Evolutionary conservation across 1,139 yeast genomes (phyloP).

Genomic region (Yamadazyma blattariae): DNA sequence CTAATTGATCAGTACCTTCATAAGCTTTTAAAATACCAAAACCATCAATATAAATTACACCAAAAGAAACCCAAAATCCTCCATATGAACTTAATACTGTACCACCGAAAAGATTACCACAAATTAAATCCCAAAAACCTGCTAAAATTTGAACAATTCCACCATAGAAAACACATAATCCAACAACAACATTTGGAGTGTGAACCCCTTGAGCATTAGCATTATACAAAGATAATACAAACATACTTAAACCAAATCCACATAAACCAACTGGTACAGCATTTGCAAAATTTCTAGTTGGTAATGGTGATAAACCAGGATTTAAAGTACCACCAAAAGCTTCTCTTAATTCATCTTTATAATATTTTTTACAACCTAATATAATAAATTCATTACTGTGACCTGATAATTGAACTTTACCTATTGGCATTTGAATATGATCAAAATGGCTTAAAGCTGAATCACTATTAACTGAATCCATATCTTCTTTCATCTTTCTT

Average conservation of each 20-base stretch:
- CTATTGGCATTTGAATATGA: constrained; percentile 18
- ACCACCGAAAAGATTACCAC: constrained; percentile 65
- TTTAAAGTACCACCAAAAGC: constrained; percentile 74
- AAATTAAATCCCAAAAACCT: constrained; percentile 62
- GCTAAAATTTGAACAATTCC: constrained; percentile 64
- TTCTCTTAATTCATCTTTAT: constrained; percentile 30
- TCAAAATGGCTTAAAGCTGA: constrained; percentile 4
- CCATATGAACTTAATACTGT: constrained; percentile 70
- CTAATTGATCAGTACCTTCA: constrained; percentile 38
- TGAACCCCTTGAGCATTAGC: constrained; percentile 39
- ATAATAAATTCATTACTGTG: constrained; percentile 21
- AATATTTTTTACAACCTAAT: constrained; percentile 30
- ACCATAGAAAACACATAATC: constrained; percentile 48
- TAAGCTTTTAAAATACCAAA: constrained; percentile 58
- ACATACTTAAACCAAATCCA: constrained; percentile 51
- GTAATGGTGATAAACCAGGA: constrained; percentile 17
- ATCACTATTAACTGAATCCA: constrained; percentile 9
- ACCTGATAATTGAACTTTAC: constrained; percentile 19
- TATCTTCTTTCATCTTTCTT: no score
- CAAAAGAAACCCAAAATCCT: constrained; percentile 71
- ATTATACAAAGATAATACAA: constrained; percentile 42
- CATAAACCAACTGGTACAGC: constrained; percentile 62
- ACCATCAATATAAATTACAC: constrained; percentile 52
- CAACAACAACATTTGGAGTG: constrained; percentile 39
- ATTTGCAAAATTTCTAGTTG: constrained; percentile 41